Evolutionary conservation across 352 stramenopile species (phyloP).

Genomic region (Pilasporangium apinafurcum): DNA sequence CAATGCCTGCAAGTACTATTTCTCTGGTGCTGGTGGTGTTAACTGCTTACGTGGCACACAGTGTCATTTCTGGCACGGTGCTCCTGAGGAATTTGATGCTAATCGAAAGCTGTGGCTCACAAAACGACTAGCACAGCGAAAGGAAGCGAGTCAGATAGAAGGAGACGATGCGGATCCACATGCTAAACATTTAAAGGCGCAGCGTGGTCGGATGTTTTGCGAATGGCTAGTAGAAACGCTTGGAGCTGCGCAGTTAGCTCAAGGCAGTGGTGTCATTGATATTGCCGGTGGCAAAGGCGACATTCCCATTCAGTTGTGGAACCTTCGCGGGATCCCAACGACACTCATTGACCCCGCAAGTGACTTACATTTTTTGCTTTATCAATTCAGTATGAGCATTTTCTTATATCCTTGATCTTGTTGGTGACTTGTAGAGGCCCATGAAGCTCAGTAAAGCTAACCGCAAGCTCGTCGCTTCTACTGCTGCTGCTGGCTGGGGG

Average conservation of each 20-base stretch:
- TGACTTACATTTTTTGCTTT: neutral
- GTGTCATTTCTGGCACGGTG: slow-evolving; percentile 82
- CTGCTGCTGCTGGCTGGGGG: slow-evolving; percentile 14
- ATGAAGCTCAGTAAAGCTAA: slow-evolving; percentile 78
- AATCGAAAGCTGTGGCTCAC: slow-evolving; percentile 65
- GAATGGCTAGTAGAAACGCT: slow-evolving; percentile 77
- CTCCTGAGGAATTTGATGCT: slow-evolving; percentile 43
- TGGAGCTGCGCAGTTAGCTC: slow-evolving; percentile 26
- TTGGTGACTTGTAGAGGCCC: slow-evolving; percentile 40
- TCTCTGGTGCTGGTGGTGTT: slow-evolving; percentile 46
- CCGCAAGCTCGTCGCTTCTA: slow-evolving; percentile 52
- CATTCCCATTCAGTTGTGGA: slow-evolving; percentile 81
- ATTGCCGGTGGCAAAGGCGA: slow-evolving; percentile 85
- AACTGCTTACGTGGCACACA: slow-evolving; percentile 61
- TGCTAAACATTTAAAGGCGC: slow-evolving; percentile 62
- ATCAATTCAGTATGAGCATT: neutral
- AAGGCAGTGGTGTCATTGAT: slow-evolving; percentile 74
- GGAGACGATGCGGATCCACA: slow-evolving; percentile 58
- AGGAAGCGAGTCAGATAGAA: slow-evolving; percentile 38
- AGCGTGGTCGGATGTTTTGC: slow-evolving; percentile 71
- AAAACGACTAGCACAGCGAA: slow-evolving; percentile 59
- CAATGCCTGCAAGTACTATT: slow-evolving; percentile 86
- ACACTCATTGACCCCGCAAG: slow-evolving; percentile 83
- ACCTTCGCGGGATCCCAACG: slow-evolving; percentile 63
- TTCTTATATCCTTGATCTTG: neutral